These are phyloP conservation scores for Fusarium siculi DNA, from an alignment of 2,329 filamentous ascomycete genomes.

Conservation along the genomic window DNA sequence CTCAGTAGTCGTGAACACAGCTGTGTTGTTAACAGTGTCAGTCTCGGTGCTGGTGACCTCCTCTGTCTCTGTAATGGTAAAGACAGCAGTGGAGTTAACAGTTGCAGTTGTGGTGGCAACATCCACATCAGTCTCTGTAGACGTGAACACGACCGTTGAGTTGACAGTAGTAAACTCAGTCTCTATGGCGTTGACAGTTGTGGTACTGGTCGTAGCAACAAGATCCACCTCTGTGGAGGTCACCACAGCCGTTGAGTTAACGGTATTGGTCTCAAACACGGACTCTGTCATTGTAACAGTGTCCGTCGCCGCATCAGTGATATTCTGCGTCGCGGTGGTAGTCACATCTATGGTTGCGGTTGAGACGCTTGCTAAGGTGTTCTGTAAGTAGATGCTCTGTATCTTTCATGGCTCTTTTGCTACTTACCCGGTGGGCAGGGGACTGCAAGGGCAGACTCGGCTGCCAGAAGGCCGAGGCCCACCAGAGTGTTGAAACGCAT, in stretches of 20 bases:
- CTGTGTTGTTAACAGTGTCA: not conserved
- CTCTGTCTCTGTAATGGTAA: not conserved
- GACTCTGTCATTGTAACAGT: not conserved
- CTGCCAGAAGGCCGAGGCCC: conserved; percentile 10
- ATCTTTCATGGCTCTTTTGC: not conserved
- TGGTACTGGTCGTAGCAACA: not conserved
- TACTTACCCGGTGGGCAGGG: conserved; percentile 3
- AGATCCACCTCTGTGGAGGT: not conserved
- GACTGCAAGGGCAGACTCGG: conserved; percentile 12
- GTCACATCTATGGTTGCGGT: not conserved
- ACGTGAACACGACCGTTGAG: not conserved
- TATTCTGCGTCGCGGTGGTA: not conserved
- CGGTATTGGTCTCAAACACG: not conserved
- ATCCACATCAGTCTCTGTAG: not conserved
- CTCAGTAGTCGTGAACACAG: not conserved
- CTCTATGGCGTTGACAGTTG: not conserved
- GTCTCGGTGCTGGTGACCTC: not conserved
- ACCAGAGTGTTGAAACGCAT: conserved; percentile 8
- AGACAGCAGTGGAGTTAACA: not conserved
- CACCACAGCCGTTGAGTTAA: not conserved
- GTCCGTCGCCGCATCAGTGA: not conserved
- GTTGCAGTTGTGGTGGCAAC: not conserved
- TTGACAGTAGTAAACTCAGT: not conserved
- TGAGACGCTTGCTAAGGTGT: not conserved
- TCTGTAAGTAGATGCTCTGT: not conserved